These are phyloP conservation scores for Elsinoe perseae DNA, from an alignment of 2,329 filamentous ascomycete species.

Conservation along the genomic window DNA sequence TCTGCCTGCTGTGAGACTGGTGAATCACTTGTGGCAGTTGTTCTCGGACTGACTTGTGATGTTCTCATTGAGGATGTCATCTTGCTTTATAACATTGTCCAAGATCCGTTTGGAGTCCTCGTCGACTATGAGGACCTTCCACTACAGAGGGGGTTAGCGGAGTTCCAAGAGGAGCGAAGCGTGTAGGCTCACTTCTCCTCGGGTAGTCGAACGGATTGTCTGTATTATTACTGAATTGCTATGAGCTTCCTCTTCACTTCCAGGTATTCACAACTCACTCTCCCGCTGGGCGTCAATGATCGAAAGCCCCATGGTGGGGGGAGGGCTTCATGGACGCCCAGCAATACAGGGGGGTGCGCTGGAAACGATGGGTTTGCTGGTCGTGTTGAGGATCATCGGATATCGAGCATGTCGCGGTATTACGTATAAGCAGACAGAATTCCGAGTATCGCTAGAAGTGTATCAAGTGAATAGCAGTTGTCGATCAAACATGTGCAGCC, in stretches of 20 bases:
- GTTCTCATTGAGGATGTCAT: conserved; percentile 94
- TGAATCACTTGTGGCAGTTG: not conserved
- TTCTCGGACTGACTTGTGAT: conserved; percentile 66
- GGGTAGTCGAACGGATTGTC: conserved; percentile 68
- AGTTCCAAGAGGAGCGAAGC: conserved; percentile 18
- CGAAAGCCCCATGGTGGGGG: conserved; percentile 66
- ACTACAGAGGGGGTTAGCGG: conserved; percentile 47
- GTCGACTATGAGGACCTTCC: conserved; percentile 94
- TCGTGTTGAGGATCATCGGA: not conserved
- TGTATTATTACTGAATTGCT: conserved; percentile 56
- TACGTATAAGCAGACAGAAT: not conserved
- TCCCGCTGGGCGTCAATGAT: conserved; percentile 78
- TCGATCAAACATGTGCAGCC: not conserved
- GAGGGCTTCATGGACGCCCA: conserved; percentile 5
- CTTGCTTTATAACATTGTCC: conserved; percentile 84
- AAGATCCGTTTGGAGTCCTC: conserved; percentile 74
- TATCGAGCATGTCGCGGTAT: not conserved
- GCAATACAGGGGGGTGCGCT: not conserved
- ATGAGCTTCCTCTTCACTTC: not conserved
- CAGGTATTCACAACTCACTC: conserved; percentile 42
- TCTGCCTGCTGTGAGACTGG: conserved; percentile 48
- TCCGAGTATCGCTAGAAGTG: not conserved
- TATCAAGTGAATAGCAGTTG: not conserved
- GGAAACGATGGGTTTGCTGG: not conserved
- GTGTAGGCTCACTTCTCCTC: conserved; percentile 52